phyloP scores from a whole-genome alignment of 2,329 filamentous ascomycete genomes.

The Aspergillus quadricinctus region DNA sequence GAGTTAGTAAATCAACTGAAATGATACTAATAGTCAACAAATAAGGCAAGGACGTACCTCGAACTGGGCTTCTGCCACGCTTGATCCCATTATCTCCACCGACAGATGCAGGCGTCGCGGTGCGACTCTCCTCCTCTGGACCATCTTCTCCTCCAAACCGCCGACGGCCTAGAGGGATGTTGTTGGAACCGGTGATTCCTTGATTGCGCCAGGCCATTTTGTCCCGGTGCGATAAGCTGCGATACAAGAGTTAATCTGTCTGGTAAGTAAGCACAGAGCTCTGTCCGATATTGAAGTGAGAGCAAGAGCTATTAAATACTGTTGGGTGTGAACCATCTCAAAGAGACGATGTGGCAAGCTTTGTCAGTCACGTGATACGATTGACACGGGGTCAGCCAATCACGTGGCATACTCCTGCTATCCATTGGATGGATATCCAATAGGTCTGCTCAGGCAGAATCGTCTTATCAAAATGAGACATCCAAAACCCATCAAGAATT shows the following conservation, averaged over 20 bases:
- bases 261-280: constrained; percentile 4
- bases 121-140: constrained; percentile 42
- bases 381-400: background rate
- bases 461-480: background rate
- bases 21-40: background rate
- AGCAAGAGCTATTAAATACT: background rate
- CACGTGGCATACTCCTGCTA: background rate
- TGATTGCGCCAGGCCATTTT: constrained; percentile 62
- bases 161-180: constrained; percentile 84
- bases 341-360: constrained; percentile 10
- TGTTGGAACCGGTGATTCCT: constrained; percentile 96
- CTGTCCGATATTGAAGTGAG: background rate
- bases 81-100: constrained; percentile 56
- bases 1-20: constrained; percentile 19
- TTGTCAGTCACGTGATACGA: constrained; percentile 8
- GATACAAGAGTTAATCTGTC: constrained; percentile 5
- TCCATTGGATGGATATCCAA: background rate
- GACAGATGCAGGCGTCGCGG: constrained; percentile 44
- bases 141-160: constrained; percentile 69
- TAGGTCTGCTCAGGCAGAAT: background rate
- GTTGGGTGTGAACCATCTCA: background rate
- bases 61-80: constrained; percentile 88
- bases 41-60: constrained; percentile 54
- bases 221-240: background rate
- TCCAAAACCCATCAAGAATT: too few relatives aligned